Conservation (phyloP, 2,329 filamentous ascomycete genomes). For the Colletotrichum spaethianum region DNA sequence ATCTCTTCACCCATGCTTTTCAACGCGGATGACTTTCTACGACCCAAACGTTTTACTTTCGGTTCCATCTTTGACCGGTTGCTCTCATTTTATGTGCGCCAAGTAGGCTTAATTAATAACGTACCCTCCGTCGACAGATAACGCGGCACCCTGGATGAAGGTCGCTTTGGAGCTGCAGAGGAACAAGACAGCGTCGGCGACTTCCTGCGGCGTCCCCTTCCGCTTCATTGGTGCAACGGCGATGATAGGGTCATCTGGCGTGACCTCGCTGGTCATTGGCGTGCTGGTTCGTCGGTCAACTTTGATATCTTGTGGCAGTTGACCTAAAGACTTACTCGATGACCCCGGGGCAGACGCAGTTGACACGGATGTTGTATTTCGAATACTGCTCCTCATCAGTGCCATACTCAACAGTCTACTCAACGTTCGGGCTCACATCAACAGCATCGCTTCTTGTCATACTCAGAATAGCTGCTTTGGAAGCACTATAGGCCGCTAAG, state of each 20-base stretch:
- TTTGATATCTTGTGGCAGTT: background rate
- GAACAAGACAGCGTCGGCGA: slow-evolving; percentile 62
- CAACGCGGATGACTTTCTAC: background rate
- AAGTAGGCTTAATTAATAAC: slow-evolving; percentile 29
- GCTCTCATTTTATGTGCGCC: background rate
- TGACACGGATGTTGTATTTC: slow-evolving; percentile 60
- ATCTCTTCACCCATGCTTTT: background rate
- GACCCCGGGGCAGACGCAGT: slow-evolving; percentile 62
- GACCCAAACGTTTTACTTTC: background rate
- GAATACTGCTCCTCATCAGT: slow-evolving; percentile 53
- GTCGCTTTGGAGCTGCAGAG: slow-evolving; percentile 60
- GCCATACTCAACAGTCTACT: background rate
- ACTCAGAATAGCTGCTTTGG: slow-evolving; percentile 61
- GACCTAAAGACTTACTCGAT: slow-evolving; percentile 51
- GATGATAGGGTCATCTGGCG: slow-evolving; percentile 50
- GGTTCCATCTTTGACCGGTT: background rate
- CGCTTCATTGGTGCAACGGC: slow-evolving; percentile 54
- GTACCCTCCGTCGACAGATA: slow-evolving; percentile 63
- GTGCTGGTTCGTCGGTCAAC: slow-evolving; percentile 46
- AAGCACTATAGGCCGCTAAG: slow-evolving; percentile 60
- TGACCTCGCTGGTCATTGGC: slow-evolving; percentile 58
- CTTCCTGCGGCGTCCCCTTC: slow-evolving; percentile 60
- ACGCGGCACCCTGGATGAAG: slow-evolving; percentile 59
- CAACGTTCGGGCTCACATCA: slow-evolving; percentile 50
- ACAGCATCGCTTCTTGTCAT: slow-evolving; percentile 64